Conservation (phyloP, 1,284 basidiomycete genomes). For the Tremellales sp. region DNA sequence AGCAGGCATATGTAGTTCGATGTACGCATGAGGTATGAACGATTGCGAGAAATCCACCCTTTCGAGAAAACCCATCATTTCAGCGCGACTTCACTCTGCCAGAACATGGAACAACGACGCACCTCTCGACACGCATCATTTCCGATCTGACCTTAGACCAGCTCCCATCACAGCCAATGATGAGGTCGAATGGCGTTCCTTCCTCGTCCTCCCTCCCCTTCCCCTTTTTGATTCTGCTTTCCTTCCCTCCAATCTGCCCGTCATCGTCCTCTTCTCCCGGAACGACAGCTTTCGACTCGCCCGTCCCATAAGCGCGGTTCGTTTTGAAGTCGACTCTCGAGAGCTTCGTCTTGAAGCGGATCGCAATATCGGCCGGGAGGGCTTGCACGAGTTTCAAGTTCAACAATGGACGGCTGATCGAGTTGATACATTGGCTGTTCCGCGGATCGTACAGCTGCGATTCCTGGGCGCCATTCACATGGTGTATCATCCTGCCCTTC, state of each 20-base stretch:
- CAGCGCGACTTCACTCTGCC: constrained; percentile 5
- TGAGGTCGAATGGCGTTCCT: constrained; percentile 66
- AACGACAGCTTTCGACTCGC: constrained; percentile 7
- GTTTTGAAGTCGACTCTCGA: constrained; percentile 68
- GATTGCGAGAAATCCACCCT: constrained; percentile 92
- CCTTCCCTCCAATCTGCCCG: constrained; percentile 50
- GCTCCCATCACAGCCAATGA: constrained; percentile 84
- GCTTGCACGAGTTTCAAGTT: constrained; percentile 75
- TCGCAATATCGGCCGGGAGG: constrained; percentile 58
- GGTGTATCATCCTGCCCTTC: constrained; percentile 94
- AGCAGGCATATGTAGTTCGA: constrained; percentile 92
- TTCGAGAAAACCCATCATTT: constrained; percentile 14
- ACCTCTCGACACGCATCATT: constrained; percentile 87
- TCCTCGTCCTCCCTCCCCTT: constrained; percentile 49
- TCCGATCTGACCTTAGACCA: constrained; percentile 79
- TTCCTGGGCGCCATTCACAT: constrained; percentile 61
- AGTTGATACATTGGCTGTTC: constrained; percentile 86
- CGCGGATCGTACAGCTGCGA: constrained; percentile 79
- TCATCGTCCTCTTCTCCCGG: constrained; percentile 48
- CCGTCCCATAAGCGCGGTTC: constrained; percentile 33
- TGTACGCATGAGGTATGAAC: constrained; percentile 92
- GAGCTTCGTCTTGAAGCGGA: constrained; percentile 79
- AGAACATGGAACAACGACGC: constrained; percentile 37
- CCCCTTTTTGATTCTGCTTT: constrained; percentile 14
- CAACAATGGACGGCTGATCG: constrained; percentile 80